Evolutionary conservation across 2,329 filamentous ascomycete genomes (phyloP), one percentile per base, ranked within the genome.

Genomic region (Diatrype stigma): DNA sequence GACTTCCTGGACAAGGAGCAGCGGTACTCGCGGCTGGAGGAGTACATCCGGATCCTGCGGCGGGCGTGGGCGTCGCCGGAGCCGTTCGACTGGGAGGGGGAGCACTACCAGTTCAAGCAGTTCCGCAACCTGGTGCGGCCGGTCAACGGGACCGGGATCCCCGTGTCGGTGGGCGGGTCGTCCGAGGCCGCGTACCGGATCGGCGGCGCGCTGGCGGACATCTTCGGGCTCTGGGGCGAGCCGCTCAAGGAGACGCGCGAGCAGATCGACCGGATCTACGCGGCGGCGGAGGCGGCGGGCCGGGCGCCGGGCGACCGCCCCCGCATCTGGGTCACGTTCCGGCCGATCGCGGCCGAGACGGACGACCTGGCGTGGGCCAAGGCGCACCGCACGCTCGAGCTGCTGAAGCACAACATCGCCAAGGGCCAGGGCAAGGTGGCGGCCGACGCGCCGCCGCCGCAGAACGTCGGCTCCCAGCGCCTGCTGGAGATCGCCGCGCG

Each of bases 191-290:
- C 81, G 0, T 84, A 84, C 64, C 77, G 80, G 21, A 71, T 83
- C 37, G 81, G 81, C 22, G 81, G 81, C 26, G 68, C 74, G 0
- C 70, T 83, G 2, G 81, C 75, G 26, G 81, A 85, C 55, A 85
- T 85, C 58, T 84, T 84, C 54, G 81, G 81, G 0, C 74, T 85
- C 3, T 85, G 81, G 81, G 81, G 81, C 11, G 81, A 85, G 59
- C 81, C 81, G 1, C 68, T 84, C 2, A 82, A 83, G 65, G 81
- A 85, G 61, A 84, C 81, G 0, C 80, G 80, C 65, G 72, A 84
- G 59, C 81, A 85, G 62, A 82, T 85, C 56, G 78, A 82, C 55
- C 73, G 75, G 19, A 79, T 85, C 60, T 82, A 82, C 55, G 78
- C 74, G 3, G 81, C 79, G 58, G 77, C 81, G 0, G 77, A 72